phyloP scores from a whole-genome alignment of 495 filamentous ascomycete genomes.

The Penicillium cataractarum region DNA sequence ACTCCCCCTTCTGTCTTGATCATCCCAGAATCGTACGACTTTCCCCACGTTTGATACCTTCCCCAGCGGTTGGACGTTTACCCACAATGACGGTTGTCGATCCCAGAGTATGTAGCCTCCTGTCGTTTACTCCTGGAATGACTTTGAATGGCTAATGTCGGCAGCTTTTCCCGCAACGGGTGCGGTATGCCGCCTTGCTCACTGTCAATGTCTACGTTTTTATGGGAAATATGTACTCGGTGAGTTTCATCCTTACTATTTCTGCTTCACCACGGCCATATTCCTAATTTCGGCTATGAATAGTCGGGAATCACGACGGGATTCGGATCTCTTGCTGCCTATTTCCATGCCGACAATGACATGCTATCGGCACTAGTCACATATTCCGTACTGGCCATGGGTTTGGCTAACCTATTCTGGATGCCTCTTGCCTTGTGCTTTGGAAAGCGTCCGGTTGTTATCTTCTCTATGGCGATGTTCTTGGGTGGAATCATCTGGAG shows the following conservation, averaged over 20 bases:
- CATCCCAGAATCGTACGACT: conserved; percentile 7
- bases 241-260: conserved; percentile 17
- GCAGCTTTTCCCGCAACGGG: conserved; percentile 32
- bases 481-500: conserved; percentile 42
- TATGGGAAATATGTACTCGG: conserved; percentile 45
- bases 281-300: conserved; percentile 2
- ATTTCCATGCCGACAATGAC: conserved; percentile 31
- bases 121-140: neutral
- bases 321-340: conserved; percentile 36
- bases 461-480: conserved; percentile 46
- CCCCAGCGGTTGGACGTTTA: neutral
- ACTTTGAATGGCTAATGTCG: conserved; percentile 6
- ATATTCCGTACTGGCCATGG: conserved; percentile 42
- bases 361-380: conserved; percentile 34
- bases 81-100: conserved; percentile 14
- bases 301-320: conserved; percentile 40
- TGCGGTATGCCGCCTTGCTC: conserved; percentile 38
- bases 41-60: conserved; percentile 10
- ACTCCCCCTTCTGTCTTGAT: neutral
- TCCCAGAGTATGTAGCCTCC: conserved; percentile 15
- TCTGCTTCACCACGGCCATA: neutral
- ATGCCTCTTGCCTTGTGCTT: conserved; percentile 54
- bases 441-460: conserved; percentile 49
- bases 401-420: conserved; percentile 49
- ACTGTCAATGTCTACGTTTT: conserved; percentile 44